phyloP scores from a whole-genome alignment of 768 basidiomycete genomes.

The Hypholoma sublateritium region DNA sequence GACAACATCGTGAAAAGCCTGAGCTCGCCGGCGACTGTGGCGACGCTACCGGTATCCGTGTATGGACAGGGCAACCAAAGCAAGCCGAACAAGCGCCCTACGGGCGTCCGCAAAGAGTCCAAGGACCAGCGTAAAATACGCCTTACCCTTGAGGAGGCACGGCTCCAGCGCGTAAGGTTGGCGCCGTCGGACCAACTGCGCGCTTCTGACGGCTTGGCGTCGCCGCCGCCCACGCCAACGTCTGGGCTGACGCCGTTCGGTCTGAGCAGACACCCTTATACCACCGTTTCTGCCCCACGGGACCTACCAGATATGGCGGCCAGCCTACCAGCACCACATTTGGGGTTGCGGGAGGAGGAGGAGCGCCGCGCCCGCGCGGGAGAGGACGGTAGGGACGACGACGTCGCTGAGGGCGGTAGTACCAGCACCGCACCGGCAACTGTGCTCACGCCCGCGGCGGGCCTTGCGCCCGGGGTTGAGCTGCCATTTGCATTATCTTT shows the following conservation, averaged over 20 bases:
- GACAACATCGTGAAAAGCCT: slow-evolving; percentile 55
- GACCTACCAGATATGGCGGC: too few relatives aligned
- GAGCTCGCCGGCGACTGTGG: slow-evolving; percentile 29
- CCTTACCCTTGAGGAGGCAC: slow-evolving; percentile 48
- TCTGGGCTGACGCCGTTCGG: too few relatives aligned
- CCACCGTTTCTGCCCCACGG: too few relatives aligned
- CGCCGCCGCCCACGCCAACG: too few relatives aligned
- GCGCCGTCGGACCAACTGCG: too few relatives aligned
- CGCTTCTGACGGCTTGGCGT: too few relatives aligned
- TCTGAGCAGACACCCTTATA: too few relatives aligned
- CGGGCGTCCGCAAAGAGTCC: slow-evolving; percentile 64
- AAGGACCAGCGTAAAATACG: slow-evolving; percentile 44
- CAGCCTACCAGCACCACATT: not conserved
- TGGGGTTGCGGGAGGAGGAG: not conserved
- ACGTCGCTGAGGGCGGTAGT: too few relatives aligned
- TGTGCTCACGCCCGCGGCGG: too few relatives aligned
- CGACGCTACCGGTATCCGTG: slow-evolving; percentile 30
- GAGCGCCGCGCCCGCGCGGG: not conserved
- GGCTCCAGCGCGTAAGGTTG: too few relatives aligned
- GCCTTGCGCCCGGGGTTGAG: too few relatives aligned
- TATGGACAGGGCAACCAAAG: slow-evolving; percentile 39
- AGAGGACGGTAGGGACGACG: not conserved
- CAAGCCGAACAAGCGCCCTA: slow-evolving; percentile 34
- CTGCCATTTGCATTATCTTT: not conserved
- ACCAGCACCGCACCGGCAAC: slow-evolving; percentile 25